phyloP scores from a whole-genome alignment of 2,329 filamentous ascomycete species.

The Fusarium tricinctum region DNA sequence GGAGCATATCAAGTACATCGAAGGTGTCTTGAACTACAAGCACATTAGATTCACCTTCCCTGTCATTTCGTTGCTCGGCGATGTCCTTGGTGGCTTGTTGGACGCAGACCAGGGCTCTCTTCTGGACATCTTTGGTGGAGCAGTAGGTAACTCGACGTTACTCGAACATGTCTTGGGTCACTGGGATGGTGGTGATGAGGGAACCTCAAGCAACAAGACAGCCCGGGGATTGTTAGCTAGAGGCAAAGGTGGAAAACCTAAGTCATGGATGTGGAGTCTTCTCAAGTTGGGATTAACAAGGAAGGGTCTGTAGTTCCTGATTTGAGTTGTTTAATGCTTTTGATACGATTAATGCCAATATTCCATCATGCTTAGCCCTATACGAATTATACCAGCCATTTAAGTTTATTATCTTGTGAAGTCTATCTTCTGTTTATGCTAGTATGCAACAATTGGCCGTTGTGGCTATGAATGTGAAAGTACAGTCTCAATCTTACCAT shows the following conservation, averaged over 20 bases:
- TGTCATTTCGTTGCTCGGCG: conserved; percentile 56
- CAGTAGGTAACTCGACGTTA: conserved; percentile 58
- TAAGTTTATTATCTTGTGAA: no score
- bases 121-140: conserved; percentile 54
- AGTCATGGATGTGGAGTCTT: conserved; percentile 30
- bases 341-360: not conserved
- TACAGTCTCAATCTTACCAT: no score
- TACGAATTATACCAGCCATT: no score
- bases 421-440: no score
- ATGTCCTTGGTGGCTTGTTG: conserved; percentile 56
- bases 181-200: conserved; percentile 48
- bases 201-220: not conserved
- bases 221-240: conserved; percentile 3
- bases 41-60: conserved; percentile 55
- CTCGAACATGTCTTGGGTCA: conserved; percentile 55
- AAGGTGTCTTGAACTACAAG: conserved; percentile 59
- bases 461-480: no score
- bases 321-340: not conserved
- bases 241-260: not conserved
- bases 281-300: conserved; percentile 28
- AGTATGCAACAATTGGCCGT: no score
- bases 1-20: conserved; percentile 60
- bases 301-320: not conserved
- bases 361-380: rapidly evolving
- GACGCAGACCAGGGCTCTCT: conserved; percentile 50